These are phyloP conservation scores for Solanum virginianum DNA, from an alignment of 257 asterid genomes.

Conservation along the genomic window DNA sequence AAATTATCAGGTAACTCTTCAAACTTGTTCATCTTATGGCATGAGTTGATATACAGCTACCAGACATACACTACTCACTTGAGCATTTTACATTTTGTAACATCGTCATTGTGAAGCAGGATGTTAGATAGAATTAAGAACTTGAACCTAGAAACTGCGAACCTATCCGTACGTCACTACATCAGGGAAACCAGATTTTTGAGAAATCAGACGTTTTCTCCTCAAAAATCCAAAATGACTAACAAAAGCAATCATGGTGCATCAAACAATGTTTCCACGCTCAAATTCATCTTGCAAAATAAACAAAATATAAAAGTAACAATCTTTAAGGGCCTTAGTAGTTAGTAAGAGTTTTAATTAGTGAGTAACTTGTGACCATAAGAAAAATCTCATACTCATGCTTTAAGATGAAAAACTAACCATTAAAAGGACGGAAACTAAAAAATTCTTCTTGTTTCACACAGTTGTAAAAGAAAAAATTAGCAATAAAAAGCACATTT, in stretches of 20 bases:
- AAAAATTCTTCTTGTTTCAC: background rate
- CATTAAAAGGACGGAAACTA: background rate
- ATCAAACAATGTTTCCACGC: background rate
- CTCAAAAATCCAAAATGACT: background rate
- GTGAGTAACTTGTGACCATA: background rate
- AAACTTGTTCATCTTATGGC: background rate
- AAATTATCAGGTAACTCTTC: background rate
- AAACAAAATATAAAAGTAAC: background rate
- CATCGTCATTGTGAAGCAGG: background rate
- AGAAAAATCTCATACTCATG: background rate
- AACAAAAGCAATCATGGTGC: background rate
- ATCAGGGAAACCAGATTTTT: background rate
- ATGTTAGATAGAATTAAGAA: background rate
- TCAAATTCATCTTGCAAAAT: background rate
- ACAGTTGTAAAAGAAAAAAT: background rate
- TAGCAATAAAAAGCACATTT: background rate
- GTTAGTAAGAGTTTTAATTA: background rate
- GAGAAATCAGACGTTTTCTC: background rate
- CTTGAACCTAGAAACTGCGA: background rate
- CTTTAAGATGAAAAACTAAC: background rate
- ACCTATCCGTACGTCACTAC: background rate
- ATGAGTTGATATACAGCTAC: background rate
- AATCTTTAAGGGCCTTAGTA: background rate
- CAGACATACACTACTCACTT: background rate
- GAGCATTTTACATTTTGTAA: background rate